A percentile compares a stretch with the other conserved stretches of the same genome.
Evolutionary conservation across 768 basidiomycete species (phyloP).

Genomic region (Hortiboletus flavorubellus): DNA sequence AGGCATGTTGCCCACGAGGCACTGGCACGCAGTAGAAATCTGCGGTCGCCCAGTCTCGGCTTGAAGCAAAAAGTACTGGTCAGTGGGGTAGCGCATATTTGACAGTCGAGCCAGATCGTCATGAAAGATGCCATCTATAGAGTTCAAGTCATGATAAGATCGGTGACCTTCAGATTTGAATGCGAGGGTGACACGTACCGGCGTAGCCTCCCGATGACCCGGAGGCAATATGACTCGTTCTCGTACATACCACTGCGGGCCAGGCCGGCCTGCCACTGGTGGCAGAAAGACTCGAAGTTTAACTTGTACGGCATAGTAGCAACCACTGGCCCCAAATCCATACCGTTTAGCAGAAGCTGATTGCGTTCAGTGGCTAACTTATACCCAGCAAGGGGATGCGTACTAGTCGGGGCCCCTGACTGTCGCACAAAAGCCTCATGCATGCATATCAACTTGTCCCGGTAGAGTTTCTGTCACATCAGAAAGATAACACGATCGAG

Average conservation of each 20-base stretch:
- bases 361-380: conserved; percentile 8
- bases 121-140: neutral
- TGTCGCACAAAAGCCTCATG: conserved; percentile 7
- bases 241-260: neutral
- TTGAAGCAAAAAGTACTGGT: neutral
- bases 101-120: neutral
- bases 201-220: no score
- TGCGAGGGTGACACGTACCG: neutral
- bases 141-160: conserved; percentile 8
- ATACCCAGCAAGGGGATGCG: no score
- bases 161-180: neutral
- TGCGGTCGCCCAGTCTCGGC: neutral
- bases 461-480: conserved; percentile 1
- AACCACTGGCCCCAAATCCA: neutral
- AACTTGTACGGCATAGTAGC: neutral
- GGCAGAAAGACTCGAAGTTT: no score
- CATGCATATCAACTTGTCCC: neutral
- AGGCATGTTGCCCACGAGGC: conserved; percentile 18
- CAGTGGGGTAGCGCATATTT: neutral
- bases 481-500: conserved; percentile 11
- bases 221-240: no score
- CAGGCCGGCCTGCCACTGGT: no score
- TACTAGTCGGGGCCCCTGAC: neutral
- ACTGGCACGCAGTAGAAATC: neutral
- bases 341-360: conserved; percentile 1